Conservation (phyloP, 805 yeast genomes). For the Hanseniaspora vineae region DNA sequence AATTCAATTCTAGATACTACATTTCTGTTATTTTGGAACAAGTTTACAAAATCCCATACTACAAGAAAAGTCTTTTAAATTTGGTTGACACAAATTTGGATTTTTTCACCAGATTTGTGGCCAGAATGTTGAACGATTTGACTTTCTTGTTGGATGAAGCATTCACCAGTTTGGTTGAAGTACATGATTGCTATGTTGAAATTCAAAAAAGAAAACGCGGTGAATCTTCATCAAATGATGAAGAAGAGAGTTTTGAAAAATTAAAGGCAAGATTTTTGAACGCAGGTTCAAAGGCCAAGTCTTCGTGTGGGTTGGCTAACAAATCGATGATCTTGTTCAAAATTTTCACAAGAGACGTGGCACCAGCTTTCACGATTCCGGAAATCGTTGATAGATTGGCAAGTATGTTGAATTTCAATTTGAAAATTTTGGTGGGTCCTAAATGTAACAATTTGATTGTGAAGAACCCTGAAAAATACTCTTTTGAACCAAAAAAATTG, state of each 20-base stretch:
- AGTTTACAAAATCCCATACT: constrained; percentile 64
- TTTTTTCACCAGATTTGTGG: constrained; percentile 84
- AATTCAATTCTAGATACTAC: constrained; percentile 80
- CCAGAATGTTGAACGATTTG: constrained; percentile 88
- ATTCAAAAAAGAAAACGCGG: constrained; percentile 33
- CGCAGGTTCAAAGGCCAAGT: constrained; percentile 66
- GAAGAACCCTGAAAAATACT: constrained; percentile 65
- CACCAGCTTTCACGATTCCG: constrained; percentile 69
- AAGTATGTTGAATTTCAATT: constrained; percentile 87
- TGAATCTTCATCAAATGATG: constrained; percentile 14
- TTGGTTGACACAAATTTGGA: constrained; percentile 53
- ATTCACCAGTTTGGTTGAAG: constrained; percentile 60
- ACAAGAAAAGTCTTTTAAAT: constrained; percentile 51
- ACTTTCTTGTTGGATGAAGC: constrained; percentile 89
- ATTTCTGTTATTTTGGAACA: constrained; percentile 73
- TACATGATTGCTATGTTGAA: constrained; percentile 65
- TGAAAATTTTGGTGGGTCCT: constrained; percentile 91
- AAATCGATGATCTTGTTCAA: constrained; percentile 71
- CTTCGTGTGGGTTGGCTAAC: constrained; percentile 71
- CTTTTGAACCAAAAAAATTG: constrained; percentile 66
- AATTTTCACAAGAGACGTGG: constrained; percentile 75
- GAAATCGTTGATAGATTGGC: constrained; percentile 92
- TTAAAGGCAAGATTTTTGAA: constrained; percentile 39
- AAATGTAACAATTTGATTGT: constrained; percentile 83
- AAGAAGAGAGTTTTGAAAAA: constrained; percentile 51